phyloP scores from a whole-genome alignment of 345 rosid species.

The Schrenkiella parvula region DNA sequence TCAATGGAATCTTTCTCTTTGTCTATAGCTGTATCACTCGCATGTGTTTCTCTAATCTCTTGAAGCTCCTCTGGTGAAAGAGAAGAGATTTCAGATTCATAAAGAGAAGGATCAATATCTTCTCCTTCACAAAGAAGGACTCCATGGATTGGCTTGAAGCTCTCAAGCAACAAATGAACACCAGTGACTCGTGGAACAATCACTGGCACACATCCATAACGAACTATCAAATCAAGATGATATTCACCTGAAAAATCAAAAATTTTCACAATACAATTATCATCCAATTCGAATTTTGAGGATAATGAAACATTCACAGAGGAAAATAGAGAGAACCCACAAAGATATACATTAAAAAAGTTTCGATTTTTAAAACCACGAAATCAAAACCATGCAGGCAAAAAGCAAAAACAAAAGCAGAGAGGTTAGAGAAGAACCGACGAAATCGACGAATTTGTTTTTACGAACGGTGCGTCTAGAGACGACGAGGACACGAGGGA shows the following conservation, averaged over 20 bases:
- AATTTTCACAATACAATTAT: neutral
- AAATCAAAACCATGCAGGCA: constrained; percentile 22
- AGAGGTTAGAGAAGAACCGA: constrained; percentile 34
- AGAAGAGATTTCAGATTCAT: constrained; percentile 51
- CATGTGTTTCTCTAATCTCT: constrained; percentile 65
- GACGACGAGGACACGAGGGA: constrained; percentile 62
- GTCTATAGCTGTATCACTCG: constrained; percentile 73
- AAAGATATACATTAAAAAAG: neutral
- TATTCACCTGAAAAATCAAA: constrained; percentile 47
- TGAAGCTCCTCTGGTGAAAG: constrained; percentile 69
- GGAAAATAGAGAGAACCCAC: neutral
- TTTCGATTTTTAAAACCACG: constrained; percentile 2
- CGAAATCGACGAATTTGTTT: constrained; percentile 65
- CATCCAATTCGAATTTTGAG: neutral
- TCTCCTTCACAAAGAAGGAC: constrained; percentile 74
- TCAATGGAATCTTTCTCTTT: constrained; percentile 84
- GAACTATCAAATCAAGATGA: constrained; percentile 60
- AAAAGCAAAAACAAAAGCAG: neutral
- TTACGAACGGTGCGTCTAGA: constrained; percentile 59
- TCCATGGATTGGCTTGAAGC: constrained; percentile 71
- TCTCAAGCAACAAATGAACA: constrained; percentile 53
- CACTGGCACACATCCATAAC: constrained; percentile 62
- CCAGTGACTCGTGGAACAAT: constrained; percentile 64
- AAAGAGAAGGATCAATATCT: constrained; percentile 66
- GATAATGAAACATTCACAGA: neutral